These are phyloP conservation scores for Artemisia annua DNA, from an alignment of 129 eudicot species.

Conservation along the genomic window DNA sequence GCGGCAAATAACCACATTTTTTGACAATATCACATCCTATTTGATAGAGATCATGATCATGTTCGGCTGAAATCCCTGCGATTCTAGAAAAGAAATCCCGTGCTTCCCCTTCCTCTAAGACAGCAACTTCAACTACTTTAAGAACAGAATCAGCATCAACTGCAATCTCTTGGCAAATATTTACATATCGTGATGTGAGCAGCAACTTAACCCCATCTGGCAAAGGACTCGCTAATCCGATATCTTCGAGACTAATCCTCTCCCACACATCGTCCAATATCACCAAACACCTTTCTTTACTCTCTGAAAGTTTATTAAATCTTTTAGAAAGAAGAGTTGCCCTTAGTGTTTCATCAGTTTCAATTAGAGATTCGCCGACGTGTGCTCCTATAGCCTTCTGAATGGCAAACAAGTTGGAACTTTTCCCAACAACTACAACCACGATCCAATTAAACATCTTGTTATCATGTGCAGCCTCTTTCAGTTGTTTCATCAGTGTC, in stretches of 20 bases:
- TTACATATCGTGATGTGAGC: neutral
- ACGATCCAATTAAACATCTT: neutral
- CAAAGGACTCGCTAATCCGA: neutral
- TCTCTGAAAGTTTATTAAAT: neutral
- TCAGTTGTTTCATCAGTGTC: neutral
- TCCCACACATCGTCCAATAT: no score
- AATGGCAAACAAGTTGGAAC: neutral
- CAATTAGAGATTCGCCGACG: neutral
- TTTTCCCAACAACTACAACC: neutral
- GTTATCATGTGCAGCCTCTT: neutral
- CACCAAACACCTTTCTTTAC: neutral
- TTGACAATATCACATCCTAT: neutral
- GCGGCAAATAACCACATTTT: neutral
- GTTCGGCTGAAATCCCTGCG: neutral
- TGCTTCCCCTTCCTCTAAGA: neutral
- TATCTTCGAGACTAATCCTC: neutral
- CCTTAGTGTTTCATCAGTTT: neutral
- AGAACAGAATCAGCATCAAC: neutral
- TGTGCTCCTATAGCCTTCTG: neutral
- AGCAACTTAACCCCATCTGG: neutral
- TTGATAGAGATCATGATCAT: neutral
- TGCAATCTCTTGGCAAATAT: neutral
- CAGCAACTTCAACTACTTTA: neutral
- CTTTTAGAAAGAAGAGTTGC: no score
- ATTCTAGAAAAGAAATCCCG: neutral